Base-by-base conservation (phyloP, 1,284 basidiomycete genomes). In the Ustilago cynodontis region DNA sequence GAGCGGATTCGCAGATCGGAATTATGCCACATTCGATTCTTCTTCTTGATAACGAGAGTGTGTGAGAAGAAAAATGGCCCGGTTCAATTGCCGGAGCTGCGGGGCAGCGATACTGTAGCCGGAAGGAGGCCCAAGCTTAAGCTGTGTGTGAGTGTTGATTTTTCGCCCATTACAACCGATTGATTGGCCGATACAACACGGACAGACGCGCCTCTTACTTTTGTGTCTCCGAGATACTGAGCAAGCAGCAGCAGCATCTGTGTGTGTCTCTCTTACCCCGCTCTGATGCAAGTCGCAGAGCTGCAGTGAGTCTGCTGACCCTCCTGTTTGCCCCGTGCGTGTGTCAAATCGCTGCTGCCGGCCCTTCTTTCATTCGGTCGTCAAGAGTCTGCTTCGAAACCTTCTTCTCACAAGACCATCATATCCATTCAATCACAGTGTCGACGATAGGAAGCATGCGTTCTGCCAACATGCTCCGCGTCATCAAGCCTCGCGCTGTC, bases 401-500 rank as follows among this genome's bases (percentile, higher is more conserved):
- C 52, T 35, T 43, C 49, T 28, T 31, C 8, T n/a, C 2, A 45
- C 20, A 11, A 18, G 8, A 47, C 26, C 49, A 65, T 28, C 51
- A 54, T n/a, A n/a, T n/a, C n/a, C n/a, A n/a, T n/a, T 43, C 63
- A 54, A 39, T 49, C n/a, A 24, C 28, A 20, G n/a, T 16, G 26
- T 43, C 28, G 31, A n/a, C 13, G n/a, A 16, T 24, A 20, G 51
- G 45, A 54, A 71, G 2, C 16, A 72, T 72, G 70, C 64, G 57
- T 18, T 63, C 70, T 22, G 50, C 50, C 41, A 67, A 29, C 41
- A 52, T 67, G 33, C 56, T 72, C 35, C 70, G 65, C 33, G 70
- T 65, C 61, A 67, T 59, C 26, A 43, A 43, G 41, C 55, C 60
- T 54, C 68, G 59, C 45, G 69, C 69, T 33, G n/a, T 65, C 59